Conservation (phyloP, 805 yeast species). For the Starmerella powellii region DNA sequence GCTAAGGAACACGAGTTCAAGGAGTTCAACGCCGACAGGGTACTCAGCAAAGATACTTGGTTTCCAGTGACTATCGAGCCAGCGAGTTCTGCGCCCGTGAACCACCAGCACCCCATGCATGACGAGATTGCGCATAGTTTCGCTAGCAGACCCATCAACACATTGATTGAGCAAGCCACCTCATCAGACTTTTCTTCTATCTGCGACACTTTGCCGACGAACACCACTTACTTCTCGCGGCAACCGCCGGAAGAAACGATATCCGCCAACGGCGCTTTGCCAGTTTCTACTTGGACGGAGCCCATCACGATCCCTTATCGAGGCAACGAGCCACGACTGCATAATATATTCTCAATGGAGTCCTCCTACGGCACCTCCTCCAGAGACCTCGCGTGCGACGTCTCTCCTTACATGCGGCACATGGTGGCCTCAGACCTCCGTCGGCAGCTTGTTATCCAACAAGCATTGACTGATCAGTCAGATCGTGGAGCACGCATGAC, state of each 20-base stretch:
- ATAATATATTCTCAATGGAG: constrained; percentile 1
- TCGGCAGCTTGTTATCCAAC: constrained; percentile 5
- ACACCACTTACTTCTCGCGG: neutral
- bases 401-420: constrained; percentile 25
- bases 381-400: constrained; percentile 14
- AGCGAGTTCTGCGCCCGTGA: neutral
- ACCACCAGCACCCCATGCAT: too few species aligned
- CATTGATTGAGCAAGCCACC: too few species aligned
- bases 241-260: constrained; percentile 13
- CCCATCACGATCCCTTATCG: neutral
- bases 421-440: constrained; percentile 25
- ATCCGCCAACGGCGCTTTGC: constrained; percentile 1
- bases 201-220: neutral
- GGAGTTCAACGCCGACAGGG: constrained; percentile 7
- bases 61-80: too few species aligned
- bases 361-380: constrained; percentile 1
- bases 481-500: constrained; percentile 11
- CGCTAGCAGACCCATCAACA: too few species aligned
- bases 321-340: neutral
- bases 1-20: constrained; percentile 20
- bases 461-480: constrained; percentile 3
- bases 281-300: constrained; percentile 6
- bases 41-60: constrained; percentile 23
- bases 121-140: too few species aligned
- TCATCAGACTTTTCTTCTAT: constrained; percentile 1